Percentiles rank a stretch among this genome's conserved stretches.
phyloP scores from a whole-genome alignment of 441 rosid species.

The Erodium chrysanthum region DNA sequence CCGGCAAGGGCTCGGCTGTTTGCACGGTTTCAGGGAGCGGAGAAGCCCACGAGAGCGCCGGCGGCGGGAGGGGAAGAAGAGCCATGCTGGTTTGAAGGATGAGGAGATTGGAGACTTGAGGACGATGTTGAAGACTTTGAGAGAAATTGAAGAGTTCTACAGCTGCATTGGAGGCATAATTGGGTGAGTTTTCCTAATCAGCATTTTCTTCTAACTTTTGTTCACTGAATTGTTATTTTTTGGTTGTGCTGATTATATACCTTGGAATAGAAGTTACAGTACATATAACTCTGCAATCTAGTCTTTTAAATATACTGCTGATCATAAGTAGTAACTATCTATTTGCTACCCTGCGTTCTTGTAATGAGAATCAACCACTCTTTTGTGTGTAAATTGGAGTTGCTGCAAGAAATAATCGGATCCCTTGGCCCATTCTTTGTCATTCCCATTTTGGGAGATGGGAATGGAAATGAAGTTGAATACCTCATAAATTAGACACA shows the following conservation, averaged over 20 bases:
- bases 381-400: neutral
- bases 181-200: slow-evolving; percentile 38
- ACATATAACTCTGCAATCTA: neutral
- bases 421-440: neutral
- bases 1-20: too few relatives aligned
- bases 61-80: slow-evolving; percentile 21
- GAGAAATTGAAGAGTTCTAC: slow-evolving; percentile 58
- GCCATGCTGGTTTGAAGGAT: slow-evolving; percentile 26
- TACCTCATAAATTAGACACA: neutral
- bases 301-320: neutral
- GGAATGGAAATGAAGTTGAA: neutral
- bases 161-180: slow-evolving; percentile 88
- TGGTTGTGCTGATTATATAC: neutral
- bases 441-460: neutral
- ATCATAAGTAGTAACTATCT: neutral
- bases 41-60: too few relatives aligned
- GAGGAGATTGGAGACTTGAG: slow-evolving; percentile 40
- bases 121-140: slow-evolving; percentile 40
- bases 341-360: neutral
- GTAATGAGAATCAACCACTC: neutral
- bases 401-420: neutral
- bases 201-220: neutral
- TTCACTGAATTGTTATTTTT: neutral
- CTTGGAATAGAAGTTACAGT: slow-evolving; percentile 2
- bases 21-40: too few relatives aligned